Evolutionary conservation across 768 basidiomycete genomes (phyloP), one percentile per base, ranked within the genome.

Genomic region (Lyophyllum shimeji): DNA sequence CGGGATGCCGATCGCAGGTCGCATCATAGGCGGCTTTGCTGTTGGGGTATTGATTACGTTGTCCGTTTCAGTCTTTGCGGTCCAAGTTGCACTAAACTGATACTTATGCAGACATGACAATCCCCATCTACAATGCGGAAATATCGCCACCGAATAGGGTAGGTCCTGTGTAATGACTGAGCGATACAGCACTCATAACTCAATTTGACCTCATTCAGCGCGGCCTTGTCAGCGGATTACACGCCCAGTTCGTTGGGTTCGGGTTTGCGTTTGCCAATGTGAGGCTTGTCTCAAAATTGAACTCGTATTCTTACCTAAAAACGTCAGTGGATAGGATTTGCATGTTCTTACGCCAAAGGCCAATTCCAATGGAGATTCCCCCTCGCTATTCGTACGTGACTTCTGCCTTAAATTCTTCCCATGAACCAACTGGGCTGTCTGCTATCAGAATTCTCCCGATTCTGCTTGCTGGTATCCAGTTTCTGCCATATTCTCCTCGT

Each of bases 341-440:
- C 46, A 9, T 58, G 57, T 39, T 53, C 56, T 1, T 52, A 45
- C 40, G 56, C 56, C 15, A 29, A 45, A 11, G 33, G 33, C 29
- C 43, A 57, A 33, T 52, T 57, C n/a, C 56, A 57, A 18, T 57
- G 56, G 56, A 45, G 56, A 46, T 46, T 57, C 23, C 43, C 50
- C 11, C 37, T 57, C 9, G 50, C 56, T 8, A 42, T 57, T 45
- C 56, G 49, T 57, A 47, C 2, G 56, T 34, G 15, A 7, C 13
- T 23, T 23, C 23, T 17, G 15, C 15, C 2, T 21, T 6, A 11
- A 15, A 17, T 31, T 7, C 31, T 46, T 18, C 4, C 12, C 25
- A 13, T 25, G 40, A 15, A 33, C 34, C n/a, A 29, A 29, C 17
- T 20, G 25, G 12, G 9, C 17, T 27, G 13, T 2, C 24, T 24